Percentiles rank a stretch among this genome's conserved stretches.
Evolutionary conservation across 148 eudicot species (phyloP).

Genomic region (Chenopodium suecicum): DNA sequence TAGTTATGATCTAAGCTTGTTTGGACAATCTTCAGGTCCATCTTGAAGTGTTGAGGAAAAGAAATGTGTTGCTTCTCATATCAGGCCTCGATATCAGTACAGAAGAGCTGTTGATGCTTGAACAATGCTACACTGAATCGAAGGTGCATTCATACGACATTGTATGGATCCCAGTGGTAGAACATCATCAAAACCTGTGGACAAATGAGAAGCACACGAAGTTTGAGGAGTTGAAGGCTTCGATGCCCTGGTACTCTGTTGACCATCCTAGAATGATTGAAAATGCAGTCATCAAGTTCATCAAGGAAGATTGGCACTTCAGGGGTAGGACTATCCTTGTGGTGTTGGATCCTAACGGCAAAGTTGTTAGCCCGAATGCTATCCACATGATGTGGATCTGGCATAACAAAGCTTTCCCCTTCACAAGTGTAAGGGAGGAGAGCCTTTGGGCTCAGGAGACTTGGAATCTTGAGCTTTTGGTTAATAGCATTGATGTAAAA

Average conservation of each 20-base stretch:
- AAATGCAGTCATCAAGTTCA: slow-evolving; percentile 18
- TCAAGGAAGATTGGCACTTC: slow-evolving; percentile 30
- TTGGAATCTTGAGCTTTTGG: slow-evolving; percentile 36
- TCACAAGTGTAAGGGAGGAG: slow-evolving; percentile 29
- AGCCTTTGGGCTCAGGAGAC: slow-evolving; percentile 35
- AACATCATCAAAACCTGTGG: slow-evolving; percentile 18
- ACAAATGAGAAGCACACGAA: slow-evolving; percentile 12
- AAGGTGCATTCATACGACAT: slow-evolving; percentile 22
- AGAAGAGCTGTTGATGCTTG: slow-evolving; percentile 32
- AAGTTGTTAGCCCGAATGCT: slow-evolving; percentile 35
- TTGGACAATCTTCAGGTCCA: slow-evolving; percentile 23
- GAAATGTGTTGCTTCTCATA: slow-evolving; percentile 33
- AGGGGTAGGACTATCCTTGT: slow-evolving; percentile 35
- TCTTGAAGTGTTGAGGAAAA: slow-evolving; percentile 27
- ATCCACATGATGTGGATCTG: slow-evolving; percentile 50
- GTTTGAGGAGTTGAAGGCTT: slow-evolving; percentile 11
- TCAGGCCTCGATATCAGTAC: slow-evolving; percentile 28
- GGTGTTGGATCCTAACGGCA: slow-evolving; percentile 31
- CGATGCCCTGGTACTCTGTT: slow-evolving; percentile 44
- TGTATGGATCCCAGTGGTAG: slow-evolving; percentile 36
- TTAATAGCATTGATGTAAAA: slow-evolving; percentile 26
- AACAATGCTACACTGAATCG: slow-evolving; percentile 18
- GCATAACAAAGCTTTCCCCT: slow-evolving; percentile 38
- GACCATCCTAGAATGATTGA: slow-evolving; percentile 23
- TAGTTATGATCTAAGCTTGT: background rate